Base-by-base conservation (phyloP, 306 rosid species). In the Fagus crenata region DNA sequence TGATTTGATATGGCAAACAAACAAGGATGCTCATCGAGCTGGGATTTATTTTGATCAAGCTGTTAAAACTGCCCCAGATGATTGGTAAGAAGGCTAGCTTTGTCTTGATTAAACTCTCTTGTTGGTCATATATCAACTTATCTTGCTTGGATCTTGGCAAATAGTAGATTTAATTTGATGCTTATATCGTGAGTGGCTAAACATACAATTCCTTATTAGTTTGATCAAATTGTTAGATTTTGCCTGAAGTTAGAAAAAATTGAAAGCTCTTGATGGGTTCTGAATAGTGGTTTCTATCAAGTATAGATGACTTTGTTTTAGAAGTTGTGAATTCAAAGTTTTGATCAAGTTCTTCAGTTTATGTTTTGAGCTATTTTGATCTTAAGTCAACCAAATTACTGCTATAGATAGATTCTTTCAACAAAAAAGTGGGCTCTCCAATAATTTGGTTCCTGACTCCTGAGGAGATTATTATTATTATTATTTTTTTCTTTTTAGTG, bases 41-140 rank as follows among this genome's bases (percentile, higher is more conserved):
- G 91, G 86, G 85, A 70, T 39, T 49, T 93, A 93, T 81, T 89
- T 84, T 83, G 79, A 89, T 78, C 93, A 81, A 89, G 97, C 98
- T 69, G 84, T 90, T 75, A 67, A 86, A 84, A 77, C 75, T 73
- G 73, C 91, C 43, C 96, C 96, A 1, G 80, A 87, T 55, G 90
- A 93, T 80, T 81, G 97, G 96, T 93, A 67, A 61, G 82, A 72
- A 15, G 28, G 14, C 15, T 59, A 53, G 13, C 41, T 5, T n/a
- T n/a, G n/a, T 13, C 5, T 75, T 56, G 46, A 37, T 56, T 71
- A 13, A 7, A 60, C 13, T 51, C 3, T n/a, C 15, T 18, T 53
- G 6, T 6, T 53, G 14, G 56, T 53, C 12, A 14, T 51, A 51
- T 51, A n/a, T 58, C 13, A 39, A 37, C 13, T 65, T 36, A 6